Base-by-base conservation (phyloP, 2,329 filamentous ascomycete species). In the Leptographium lundbergii region DNA sequence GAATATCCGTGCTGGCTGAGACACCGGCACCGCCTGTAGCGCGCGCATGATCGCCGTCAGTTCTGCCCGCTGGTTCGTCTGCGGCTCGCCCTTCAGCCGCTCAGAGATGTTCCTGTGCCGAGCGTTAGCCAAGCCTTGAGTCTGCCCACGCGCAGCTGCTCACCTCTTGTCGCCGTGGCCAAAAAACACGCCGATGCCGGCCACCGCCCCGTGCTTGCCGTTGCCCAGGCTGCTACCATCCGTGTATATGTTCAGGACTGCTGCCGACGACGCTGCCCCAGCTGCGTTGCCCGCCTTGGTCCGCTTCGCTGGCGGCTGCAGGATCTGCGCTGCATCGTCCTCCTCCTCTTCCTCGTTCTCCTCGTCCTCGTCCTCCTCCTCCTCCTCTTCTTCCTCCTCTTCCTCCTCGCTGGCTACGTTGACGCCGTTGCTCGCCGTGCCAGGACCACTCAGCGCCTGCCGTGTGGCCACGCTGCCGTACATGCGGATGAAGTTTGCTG, bases 41-140 rank as follows among this genome's bases (percentile, higher is more conserved):
- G 91, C 91, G 60, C 91, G 87, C 34, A 89, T 77, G 63, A 97
- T 87, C 9, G 91, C 94, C 27, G 88, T 91, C 60, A 99, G 77
- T 74, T 99, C 94, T n/a, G 92, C 94, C 3, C 94, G 88, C 71
- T 97, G 90, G 69, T 99, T 99, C 0, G 94, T 97, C 72, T 97
- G 94, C 11, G 79, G 77, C 19, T 79, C 76, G 56, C 90, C 90
- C 57, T 78, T 73, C 2, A 96, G 80, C 4, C 85, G 83, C 71
- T 95, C 91, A 14, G 88, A 89, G 27, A 95, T 69, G 68, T 85
- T 86, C 63, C 77, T 80, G 58, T 5, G 54, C 14, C 9, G 2
- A 2, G 9, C 4, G 25, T 27, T 1, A 29, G 50, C 39, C 52
- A 14, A 55, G 5, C 19, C 7, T 3, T 11, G 14, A 36, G 7